Conservation (phyloP, 202 grass and related monocot species). For the Hordeum pubiflorum region DNA sequence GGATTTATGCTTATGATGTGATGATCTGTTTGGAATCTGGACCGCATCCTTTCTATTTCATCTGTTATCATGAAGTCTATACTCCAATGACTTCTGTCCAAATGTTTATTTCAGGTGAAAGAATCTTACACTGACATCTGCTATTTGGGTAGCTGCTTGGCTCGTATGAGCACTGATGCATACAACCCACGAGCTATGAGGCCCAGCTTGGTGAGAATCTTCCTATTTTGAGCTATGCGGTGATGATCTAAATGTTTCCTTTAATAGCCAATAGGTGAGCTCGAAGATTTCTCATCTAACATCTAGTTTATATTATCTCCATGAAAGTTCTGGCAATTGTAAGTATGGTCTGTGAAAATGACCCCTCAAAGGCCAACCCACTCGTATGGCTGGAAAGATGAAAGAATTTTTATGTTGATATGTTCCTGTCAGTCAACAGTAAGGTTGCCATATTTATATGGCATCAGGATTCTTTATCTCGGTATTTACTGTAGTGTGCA, state of each 20-base stretch:
- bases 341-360: constrained; percentile 60
- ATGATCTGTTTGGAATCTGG: neutral
- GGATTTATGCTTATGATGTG: constrained; percentile 15
- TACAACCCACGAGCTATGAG: constrained; percentile 22
- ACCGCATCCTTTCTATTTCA: neutral
- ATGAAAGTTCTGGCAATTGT: constrained; percentile 39
- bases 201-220: constrained; percentile 44
- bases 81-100: constrained; percentile 8
- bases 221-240: constrained; percentile 40
- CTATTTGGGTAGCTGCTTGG: constrained; percentile 29
- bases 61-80: constrained; percentile 6
- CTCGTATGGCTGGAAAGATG: constrained; percentile 37
- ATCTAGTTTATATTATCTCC: constrained; percentile 52
- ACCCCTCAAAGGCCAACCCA: constrained; percentile 43
- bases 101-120: constrained; percentile 38
- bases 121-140: constrained; percentile 25
- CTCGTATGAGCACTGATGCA: constrained; percentile 15
- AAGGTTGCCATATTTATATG: constrained; percentile 29
- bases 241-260: constrained; percentile 35
- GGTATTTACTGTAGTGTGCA: constrained; percentile 20
- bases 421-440: constrained; percentile 31
- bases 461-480: constrained; percentile 26
- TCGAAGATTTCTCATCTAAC: constrained; percentile 34
- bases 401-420: constrained; percentile 30
- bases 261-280: constrained; percentile 27